Conservation (phyloP, 2,329 filamentous ascomycete species). For the Grosmannia serpens region DNA sequence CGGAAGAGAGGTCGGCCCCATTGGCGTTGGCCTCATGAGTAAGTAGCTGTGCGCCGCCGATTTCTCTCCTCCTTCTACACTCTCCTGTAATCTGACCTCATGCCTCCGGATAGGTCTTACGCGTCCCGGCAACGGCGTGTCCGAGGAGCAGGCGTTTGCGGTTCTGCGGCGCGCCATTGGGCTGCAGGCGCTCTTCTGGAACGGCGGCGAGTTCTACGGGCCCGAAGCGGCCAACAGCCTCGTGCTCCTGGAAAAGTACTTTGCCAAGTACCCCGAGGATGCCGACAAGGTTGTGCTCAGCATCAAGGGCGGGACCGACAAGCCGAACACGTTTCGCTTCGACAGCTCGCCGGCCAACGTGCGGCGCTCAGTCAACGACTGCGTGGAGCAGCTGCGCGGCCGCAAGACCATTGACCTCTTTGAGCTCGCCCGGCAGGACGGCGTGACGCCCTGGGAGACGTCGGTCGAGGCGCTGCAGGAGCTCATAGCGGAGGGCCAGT, state of each 20-base stretch:
- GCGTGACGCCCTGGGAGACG: conserved; percentile 29
- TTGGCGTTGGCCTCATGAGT: conserved; percentile 21
- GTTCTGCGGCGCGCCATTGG: conserved; percentile 42
- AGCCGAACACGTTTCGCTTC: conserved; percentile 18
- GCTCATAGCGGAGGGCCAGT: conserved; percentile 38
- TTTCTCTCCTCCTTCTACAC: background rate
- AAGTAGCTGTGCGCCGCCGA: background rate
- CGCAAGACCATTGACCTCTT: conserved; percentile 48
- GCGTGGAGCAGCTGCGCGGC: conserved; percentile 37
- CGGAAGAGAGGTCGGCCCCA: conserved; percentile 17
- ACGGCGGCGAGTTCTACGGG: conserved; percentile 56
- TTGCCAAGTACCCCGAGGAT: conserved; percentile 51
- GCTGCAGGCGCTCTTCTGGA: conserved; percentile 40
- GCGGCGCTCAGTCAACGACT: conserved; percentile 46
- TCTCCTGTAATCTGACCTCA: background rate
- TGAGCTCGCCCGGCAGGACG: conserved; percentile 45
- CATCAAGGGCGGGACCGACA: conserved; percentile 43
- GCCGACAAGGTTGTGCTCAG: conserved; percentile 48
- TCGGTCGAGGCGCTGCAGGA: conserved; percentile 34
- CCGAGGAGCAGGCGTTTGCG: conserved; percentile 38
- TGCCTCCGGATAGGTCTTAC: conserved; percentile 25
- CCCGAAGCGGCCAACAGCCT: conserved; percentile 43
- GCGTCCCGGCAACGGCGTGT: conserved; percentile 26
- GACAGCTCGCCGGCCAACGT: conserved; percentile 43
- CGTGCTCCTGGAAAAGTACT: conserved; percentile 49